Evolutionary conservation across 495 filamentous ascomycete genomes (phyloP).

Genomic region (Hypoxylon trugodes): DNA sequence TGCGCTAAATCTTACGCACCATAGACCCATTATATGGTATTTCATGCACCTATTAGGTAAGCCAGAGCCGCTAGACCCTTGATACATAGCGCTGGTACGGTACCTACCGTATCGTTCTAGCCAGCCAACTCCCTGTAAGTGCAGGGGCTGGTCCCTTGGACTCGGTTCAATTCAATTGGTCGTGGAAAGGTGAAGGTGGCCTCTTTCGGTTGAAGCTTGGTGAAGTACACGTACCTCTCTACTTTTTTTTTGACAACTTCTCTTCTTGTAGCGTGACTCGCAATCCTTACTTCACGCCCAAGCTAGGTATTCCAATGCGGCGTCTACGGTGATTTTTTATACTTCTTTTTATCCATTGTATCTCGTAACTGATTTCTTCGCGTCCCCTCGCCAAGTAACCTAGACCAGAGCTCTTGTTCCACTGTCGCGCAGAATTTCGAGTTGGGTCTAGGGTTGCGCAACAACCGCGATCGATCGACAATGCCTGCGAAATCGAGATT

Average conservation of each 20-base stretch:
- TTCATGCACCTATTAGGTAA: neutral
- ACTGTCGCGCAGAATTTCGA: conserved; percentile 26
- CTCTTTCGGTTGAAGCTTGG: conserved; percentile 31
- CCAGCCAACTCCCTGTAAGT: neutral
- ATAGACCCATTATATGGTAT: no score
- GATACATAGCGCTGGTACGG: neutral
- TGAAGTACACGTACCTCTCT: conserved; percentile 11
- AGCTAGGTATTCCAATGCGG: conserved; percentile 30
- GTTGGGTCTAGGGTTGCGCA: conserved; percentile 18
- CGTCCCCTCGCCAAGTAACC: conserved; percentile 2
- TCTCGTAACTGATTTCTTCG: conserved; percentile 17
- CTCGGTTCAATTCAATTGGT: conserved; percentile 32
- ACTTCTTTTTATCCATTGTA: conserved; percentile 11
- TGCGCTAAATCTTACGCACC: no score
- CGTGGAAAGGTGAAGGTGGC: conserved; percentile 44
- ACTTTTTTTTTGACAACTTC: conserved; percentile 19
- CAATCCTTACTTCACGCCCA: conserved; percentile 24
- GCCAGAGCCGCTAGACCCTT: neutral
- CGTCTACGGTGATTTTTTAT: conserved; percentile 35
- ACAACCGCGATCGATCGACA: conserved; percentile 49
- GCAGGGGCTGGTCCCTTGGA: conserved; percentile 7
- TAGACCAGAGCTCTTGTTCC: neutral
- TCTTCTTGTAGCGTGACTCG: conserved; percentile 9
- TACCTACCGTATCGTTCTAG: neutral
- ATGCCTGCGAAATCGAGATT: conserved; percentile 84